phyloP scores from a whole-genome alignment of 1,284 basidiomycete species.

The Heliocybe sulcata region DNA sequence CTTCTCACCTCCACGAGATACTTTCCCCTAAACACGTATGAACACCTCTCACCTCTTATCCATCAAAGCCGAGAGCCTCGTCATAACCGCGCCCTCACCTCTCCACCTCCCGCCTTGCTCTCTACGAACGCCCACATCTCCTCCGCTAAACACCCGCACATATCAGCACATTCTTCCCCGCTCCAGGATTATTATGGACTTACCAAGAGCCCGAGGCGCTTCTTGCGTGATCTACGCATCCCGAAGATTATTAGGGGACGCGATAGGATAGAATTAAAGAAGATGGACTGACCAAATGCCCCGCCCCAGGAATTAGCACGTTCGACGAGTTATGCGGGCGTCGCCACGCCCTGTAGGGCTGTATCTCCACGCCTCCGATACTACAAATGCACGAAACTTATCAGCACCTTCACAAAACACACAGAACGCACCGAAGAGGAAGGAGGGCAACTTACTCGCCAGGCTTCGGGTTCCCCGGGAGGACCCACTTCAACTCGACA shows the following conservation, averaged over 20 bases:
- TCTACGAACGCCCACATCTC: background rate
- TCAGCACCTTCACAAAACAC: background rate
- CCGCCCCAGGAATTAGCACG: background rate
- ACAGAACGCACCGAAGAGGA: background rate
- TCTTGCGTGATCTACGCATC: background rate
- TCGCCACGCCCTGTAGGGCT: background rate
- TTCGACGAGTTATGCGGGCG: background rate
- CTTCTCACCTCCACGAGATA: too few species aligned
- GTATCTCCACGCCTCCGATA: background rate
- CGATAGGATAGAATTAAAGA: background rate
- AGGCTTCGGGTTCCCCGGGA: constrained; percentile 27
- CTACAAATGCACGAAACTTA: background rate
- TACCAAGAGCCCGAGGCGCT: background rate
- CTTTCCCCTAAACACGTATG: too few species aligned
- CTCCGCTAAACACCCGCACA: background rate
- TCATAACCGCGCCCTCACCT: background rate
- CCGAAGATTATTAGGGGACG: background rate
- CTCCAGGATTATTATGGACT: background rate
- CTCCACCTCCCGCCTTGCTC: background rate
- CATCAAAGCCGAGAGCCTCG: background rate
- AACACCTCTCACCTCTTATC: too few species aligned
- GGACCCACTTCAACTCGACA: constrained; percentile 47
- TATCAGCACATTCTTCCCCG: background rate
- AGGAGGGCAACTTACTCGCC: background rate
- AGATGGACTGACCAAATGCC: background rate